Percentiles rank a stretch among this genome's conserved stretches.
These are phyloP conservation scores for Carnegiea gigantea DNA, from an alignment of 179 eudicot genomes.

Conservation along the genomic window DNA sequence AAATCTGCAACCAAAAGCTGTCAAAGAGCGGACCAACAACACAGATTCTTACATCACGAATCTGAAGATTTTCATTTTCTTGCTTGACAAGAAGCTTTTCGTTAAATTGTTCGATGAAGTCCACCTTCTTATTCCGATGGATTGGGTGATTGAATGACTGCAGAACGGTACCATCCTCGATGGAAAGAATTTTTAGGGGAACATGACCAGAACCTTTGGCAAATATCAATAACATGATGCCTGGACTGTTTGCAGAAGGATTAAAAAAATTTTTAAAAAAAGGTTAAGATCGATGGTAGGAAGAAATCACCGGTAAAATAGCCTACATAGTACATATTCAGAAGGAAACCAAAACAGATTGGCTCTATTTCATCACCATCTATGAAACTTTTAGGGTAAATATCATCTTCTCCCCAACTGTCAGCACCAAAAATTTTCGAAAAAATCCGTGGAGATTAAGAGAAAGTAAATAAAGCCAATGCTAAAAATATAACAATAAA, in stretches of 20 bases:
- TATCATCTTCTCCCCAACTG: neutral
- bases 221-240: constrained; percentile 89
- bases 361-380: neutral
- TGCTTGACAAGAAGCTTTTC: constrained; percentile 99
- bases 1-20: neutral
- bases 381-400: neutral
- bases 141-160: constrained; percentile 90
- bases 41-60: constrained; percentile 67
- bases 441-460: neutral
- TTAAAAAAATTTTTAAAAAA: neutral
- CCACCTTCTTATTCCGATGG: constrained; percentile 91
- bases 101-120: constrained; percentile 95
- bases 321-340: neutral
- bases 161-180: constrained; percentile 96
- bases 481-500: neutral
- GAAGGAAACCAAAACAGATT: neutral
- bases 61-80: constrained; percentile 94
- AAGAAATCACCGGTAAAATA: neutral
- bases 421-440: neutral
- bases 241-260: constrained; percentile 55
- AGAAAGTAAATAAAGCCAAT: neutral
- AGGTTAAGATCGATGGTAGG: neutral
- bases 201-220: constrained; percentile 68
- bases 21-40: neutral
- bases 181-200: constrained; percentile 92